Evolutionary conservation across 2,329 filamentous ascomycete species (phyloP).

Genomic region (Trichoderma sp.): DNA sequence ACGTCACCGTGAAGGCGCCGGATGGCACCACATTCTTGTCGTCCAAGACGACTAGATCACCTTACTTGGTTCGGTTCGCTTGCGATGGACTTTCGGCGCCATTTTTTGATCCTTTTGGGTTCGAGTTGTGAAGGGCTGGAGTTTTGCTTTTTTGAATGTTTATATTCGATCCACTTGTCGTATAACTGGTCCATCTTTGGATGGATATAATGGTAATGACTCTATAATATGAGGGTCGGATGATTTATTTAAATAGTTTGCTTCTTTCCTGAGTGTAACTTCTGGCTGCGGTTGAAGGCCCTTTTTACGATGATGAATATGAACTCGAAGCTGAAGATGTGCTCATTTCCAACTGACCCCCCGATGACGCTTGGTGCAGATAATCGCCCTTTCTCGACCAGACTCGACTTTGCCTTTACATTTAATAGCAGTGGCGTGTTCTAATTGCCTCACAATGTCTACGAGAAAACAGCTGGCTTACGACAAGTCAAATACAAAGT

Average conservation of each 20-base stretch:
- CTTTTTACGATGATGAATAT: neutral
- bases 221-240: neutral
- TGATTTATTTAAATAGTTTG: neutral
- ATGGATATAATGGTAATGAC: neutral
- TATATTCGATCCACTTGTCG: neutral
- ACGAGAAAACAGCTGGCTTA: neutral
- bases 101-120: constrained; percentile 9
- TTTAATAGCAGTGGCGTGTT: too few species aligned
- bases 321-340: neutral
- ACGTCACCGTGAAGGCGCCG: constrained; percentile 24
- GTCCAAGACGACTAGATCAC: neutral
- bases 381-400: fast-evolving
- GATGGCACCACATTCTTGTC: constrained; percentile 27
- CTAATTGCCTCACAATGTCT: neutral
- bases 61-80: constrained; percentile 24
- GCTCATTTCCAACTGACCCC: neutral
- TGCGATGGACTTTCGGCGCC: constrained; percentile 23
- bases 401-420: too few species aligned
- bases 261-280: neutral
- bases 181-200: neutral
- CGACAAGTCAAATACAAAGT: neutral
- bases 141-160: neutral
- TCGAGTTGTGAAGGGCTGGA: neutral
- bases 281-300: neutral
- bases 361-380: neutral